phyloP scores from a whole-genome alignment of 129 eudicot species.

The Tagetes patula region DNA sequence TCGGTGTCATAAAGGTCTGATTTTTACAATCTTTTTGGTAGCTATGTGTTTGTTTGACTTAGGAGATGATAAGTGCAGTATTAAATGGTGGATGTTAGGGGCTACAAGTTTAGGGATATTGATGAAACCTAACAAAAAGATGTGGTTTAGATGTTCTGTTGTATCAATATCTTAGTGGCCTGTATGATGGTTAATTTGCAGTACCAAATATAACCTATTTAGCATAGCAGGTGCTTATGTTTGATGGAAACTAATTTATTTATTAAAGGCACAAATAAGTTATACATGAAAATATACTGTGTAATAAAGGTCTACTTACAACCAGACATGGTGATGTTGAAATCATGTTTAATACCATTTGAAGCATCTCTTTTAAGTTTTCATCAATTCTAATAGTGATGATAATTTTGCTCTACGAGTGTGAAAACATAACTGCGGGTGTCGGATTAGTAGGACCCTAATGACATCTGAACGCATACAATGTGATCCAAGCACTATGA shows the following conservation, averaged over 20 bases:
- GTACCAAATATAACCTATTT: not conserved
- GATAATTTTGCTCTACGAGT: too few relatives aligned
- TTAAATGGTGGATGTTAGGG: not conserved
- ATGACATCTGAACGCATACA: too few relatives aligned
- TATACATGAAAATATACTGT: too few relatives aligned
- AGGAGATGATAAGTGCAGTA: slow-evolving; percentile 6
- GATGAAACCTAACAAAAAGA: slow-evolving; percentile 1
- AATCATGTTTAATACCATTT: too few relatives aligned
- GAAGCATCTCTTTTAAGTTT: too few relatives aligned
- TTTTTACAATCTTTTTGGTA: slow-evolving; percentile 6
- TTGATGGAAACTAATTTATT: not conserved
- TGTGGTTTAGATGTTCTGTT: not conserved
- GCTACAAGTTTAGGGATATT: slow-evolving; percentile 7
- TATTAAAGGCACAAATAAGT: too few relatives aligned
- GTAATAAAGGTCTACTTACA: too few relatives aligned
- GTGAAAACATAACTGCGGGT: too few relatives aligned
- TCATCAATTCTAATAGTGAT: too few relatives aligned
- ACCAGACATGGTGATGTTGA: too few relatives aligned
- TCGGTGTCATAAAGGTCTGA: slow-evolving; percentile 14
- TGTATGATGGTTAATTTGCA: slow-evolving; percentile 5
- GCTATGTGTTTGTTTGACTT: slow-evolving; percentile 9
- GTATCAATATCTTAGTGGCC: not conserved
- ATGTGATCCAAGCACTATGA: too few relatives aligned
- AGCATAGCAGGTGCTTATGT: not conserved
- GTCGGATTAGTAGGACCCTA: too few relatives aligned